A percentile compares a stretch with the other conserved stretches of the same genome.
phyloP scores from a whole-genome alignment of 129 eudicot species.

The Kitagawia praeruptora region DNA sequence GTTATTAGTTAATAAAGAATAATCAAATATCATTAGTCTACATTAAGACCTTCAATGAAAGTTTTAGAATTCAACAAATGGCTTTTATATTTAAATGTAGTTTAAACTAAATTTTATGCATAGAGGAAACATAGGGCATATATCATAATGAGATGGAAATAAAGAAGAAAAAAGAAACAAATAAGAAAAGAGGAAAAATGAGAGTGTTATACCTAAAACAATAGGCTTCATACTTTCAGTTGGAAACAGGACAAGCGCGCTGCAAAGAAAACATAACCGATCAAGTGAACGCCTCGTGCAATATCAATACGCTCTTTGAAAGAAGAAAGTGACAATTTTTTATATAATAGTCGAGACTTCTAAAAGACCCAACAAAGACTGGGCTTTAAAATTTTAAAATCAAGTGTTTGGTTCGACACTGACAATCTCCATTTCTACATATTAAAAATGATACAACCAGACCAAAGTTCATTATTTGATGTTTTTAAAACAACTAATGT shows the following conservation, averaged over 20 bases:
- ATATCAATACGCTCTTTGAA: not conserved
- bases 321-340: too few species aligned
- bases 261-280: not conserved
- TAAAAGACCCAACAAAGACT: not conserved
- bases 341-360: too few species aligned
- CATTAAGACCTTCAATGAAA: too few species aligned
- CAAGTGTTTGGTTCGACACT: not conserved
- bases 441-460: not conserved
- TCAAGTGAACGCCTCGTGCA: not conserved
- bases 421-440: not conserved
- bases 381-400: not conserved
- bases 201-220: not conserved
- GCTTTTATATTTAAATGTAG: too few species aligned
- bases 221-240: not conserved
- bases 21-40: too few species aligned
- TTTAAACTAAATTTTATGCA: too few species aligned
- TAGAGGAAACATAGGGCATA: not conserved
- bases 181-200: too few species aligned
- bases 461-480: not conserved
- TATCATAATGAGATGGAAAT: not conserved
- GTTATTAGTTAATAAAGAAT: too few species aligned
- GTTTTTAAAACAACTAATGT: not conserved
- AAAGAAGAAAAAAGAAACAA: too few species aligned
- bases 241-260: not conserved
- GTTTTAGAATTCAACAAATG: too few species aligned